These are phyloP conservation scores for Agapanthus africanus DNA, from an alignment of 106 monocot species.

Conservation along the genomic window DNA sequence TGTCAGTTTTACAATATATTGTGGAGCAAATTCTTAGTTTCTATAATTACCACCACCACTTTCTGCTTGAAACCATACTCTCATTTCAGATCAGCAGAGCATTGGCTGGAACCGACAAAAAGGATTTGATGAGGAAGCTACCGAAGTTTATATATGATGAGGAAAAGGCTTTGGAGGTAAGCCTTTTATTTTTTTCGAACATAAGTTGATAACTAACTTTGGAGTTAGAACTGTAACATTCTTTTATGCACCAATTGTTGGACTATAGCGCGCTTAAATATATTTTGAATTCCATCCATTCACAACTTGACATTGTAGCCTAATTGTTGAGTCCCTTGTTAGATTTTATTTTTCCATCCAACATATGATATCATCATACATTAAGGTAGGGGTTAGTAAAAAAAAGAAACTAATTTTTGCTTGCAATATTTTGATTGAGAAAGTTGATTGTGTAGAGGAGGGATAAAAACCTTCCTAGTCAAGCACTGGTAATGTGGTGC, in stretches of 20 bases:
- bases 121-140: constrained; percentile 71
- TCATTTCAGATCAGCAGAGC: constrained; percentile 64
- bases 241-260: too few species aligned
- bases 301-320: not conserved
- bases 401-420: not conserved
- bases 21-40: not conserved
- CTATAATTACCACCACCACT: not conserved
- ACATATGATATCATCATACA: not conserved
- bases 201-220: too few species aligned
- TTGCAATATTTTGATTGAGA: not conserved
- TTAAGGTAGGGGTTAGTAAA: not conserved
- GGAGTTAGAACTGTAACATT: too few species aligned
- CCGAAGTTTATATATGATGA: constrained; percentile 90
- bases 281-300: not conserved
- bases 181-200: constrained; percentile 7
- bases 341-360: not conserved
- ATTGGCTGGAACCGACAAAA: constrained; percentile 57
- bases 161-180: constrained; percentile 83
- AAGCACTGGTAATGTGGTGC: not conserved
- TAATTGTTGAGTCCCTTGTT: not conserved
- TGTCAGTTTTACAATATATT: too few species aligned
- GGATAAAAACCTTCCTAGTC: not conserved
- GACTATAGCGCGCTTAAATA: not conserved
- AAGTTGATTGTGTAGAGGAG: not conserved
- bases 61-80: not conserved